phyloP scores from a whole-genome alignment of 148 eudicot genomes.

The Rhododendron henanense region DNA sequence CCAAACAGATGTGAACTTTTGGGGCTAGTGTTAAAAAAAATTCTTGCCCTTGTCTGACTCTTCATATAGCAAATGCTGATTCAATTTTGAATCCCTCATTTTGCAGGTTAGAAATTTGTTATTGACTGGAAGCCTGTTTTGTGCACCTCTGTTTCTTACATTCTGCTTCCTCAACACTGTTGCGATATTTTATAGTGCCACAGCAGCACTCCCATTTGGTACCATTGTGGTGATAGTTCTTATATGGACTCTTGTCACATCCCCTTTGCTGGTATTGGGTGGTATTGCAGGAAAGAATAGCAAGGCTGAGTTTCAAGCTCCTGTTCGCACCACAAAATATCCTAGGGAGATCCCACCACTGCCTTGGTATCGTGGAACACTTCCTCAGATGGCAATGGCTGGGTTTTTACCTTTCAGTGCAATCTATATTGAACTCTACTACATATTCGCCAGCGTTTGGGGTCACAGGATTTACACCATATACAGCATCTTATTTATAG shows the following conservation, averaged over 20 bases:
- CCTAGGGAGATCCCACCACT: constrained; percentile 45
- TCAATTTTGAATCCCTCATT: not conserved
- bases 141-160: constrained; percentile 33
- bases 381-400: constrained; percentile 43
- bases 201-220: constrained; percentile 46
- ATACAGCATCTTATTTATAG: constrained; percentile 38
- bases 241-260: constrained; percentile 38
- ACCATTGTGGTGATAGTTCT: constrained; percentile 42
- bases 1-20: not conserved
- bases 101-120: constrained; percentile 40
- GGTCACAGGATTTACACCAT: constrained; percentile 45
- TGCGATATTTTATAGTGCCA: constrained; percentile 38
- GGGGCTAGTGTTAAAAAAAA: not conserved
- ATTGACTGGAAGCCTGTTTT: constrained; percentile 39
- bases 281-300: constrained; percentile 49
- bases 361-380: constrained; percentile 46
- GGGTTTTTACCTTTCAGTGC: constrained; percentile 40
- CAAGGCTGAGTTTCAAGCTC: constrained; percentile 47
- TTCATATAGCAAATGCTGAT: not conserved
- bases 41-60: not conserved
- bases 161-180: constrained; percentile 38
- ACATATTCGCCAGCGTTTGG: constrained; percentile 48
- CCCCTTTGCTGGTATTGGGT: constrained; percentile 46
- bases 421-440: constrained; percentile 36
- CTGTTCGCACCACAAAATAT: constrained; percentile 41